Evolutionary conservation across 441 rosid species (phyloP).

Genomic region (Corymbia citriodora): DNA sequence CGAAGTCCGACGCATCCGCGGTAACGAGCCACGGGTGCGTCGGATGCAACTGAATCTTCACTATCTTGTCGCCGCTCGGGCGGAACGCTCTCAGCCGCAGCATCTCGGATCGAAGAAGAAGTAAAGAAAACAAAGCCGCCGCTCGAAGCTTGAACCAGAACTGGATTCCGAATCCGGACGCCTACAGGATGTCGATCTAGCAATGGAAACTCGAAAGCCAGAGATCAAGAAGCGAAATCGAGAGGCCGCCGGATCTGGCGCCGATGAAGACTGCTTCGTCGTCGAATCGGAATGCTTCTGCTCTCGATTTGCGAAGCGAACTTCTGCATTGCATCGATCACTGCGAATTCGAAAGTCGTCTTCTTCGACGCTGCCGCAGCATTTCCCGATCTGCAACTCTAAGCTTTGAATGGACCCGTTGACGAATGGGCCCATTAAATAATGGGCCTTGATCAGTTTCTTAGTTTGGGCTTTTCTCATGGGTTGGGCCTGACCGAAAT

Average conservation of each 20-base stretch:
- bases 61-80: conserved; percentile 71
- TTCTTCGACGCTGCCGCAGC: not conserved
- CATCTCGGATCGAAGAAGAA: conserved; percentile 23
- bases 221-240: not conserved
- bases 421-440: not conserved
- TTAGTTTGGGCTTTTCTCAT: not conserved
- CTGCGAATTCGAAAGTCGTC: not conserved
- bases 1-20: conserved; percentile 92
- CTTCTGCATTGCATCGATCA: not conserved
- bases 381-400: not conserved
- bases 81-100: conserved; percentile 84
- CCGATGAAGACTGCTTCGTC: not conserved
- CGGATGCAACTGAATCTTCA: conserved; percentile 91
- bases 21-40: conserved; percentile 99
- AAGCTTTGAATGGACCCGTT: not conserved
- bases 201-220: not conserved
- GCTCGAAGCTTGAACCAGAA: not conserved
- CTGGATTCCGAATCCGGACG: not conserved
- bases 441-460: too few relatives aligned
- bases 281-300: not conserved
- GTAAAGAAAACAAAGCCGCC: not conserved
- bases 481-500: not conserved
- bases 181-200: not conserved
- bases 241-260: not conserved
- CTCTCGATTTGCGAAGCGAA: not conserved